Conservation (phyloP, 495 filamentous ascomycete species). For the Penicillium egyptiacum region DNA sequence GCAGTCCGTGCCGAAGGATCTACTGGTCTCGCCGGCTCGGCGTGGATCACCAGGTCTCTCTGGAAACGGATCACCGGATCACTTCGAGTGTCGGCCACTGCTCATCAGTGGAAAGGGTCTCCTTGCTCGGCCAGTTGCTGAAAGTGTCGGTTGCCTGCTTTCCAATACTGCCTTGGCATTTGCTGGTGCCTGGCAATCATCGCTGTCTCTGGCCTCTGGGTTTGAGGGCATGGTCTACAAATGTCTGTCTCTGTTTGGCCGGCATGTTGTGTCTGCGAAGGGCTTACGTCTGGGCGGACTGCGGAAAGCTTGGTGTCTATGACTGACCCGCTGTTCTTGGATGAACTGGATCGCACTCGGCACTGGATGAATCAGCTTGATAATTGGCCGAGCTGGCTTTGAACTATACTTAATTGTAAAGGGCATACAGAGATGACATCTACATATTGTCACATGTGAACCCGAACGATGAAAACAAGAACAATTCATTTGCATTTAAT, state of each 20-base stretch:
- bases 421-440: background rate
- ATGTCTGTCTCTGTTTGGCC: constrained; percentile 14
- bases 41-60: constrained; percentile 5
- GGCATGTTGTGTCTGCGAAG: constrained; percentile 19
- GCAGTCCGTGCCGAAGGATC: background rate
- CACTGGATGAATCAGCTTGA: background rate
- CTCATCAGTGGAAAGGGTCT: background rate
- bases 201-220: constrained; percentile 4
- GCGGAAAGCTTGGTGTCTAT: background rate
- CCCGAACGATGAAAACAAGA: background rate
- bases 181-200: constrained; percentile 12
- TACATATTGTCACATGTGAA: background rate
- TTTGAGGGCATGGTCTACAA: constrained; percentile 11
- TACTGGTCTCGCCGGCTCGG: background rate
- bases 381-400: background rate
- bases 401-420: background rate
- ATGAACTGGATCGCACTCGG: background rate
- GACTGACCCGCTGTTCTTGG: background rate
- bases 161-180: constrained; percentile 15
- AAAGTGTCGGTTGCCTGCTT: constrained; percentile 8
- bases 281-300: constrained; percentile 1
- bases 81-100: background rate
- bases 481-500: background rate
- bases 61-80: background rate
- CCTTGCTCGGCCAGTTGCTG: constrained; percentile 3